Base-by-base conservation (phyloP, 2,329 filamentous ascomycete genomes). In the Emericellopsis cladophorae region DNA sequence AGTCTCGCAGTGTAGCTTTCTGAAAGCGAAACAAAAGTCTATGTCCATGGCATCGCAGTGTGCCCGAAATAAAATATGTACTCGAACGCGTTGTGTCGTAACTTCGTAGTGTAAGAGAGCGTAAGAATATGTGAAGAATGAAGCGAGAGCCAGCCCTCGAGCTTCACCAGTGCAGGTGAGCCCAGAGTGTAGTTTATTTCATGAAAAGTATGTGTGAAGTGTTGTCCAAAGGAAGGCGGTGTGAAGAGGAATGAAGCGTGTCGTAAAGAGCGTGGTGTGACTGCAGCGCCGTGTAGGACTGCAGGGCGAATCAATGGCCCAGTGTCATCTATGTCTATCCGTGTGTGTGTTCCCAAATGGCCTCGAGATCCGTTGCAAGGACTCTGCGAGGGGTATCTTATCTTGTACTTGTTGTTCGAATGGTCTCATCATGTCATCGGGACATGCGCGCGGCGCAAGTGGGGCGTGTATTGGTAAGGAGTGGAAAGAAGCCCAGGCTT, bases 221-320 rank as follows among this genome's bases (percentile, higher is more conserved):
- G 26, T 29, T 29, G 26, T 29, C 26, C 12, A 12, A 23, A 36
- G 16, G 12, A 23, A 7, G 12, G 18, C 14, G n/a, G 18, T 23
- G n/a, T 36, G 12, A 36, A 18, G 18, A 12, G 23, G 5, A 33
- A 5, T 33, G 2, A 3, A 35, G 14, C 5, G 35, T 36, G 35
- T 36, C 2, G 35, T 21, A 36, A 36, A 23, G 35, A 22, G 35
- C 14, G 35, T 35, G 18, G 35, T 36, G 35, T 29, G 26, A 29
- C 26, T 4, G 26, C 26, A 29, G 26, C 12, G 26, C 26, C 26
- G 26, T 29, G 12, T 9, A 7, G 26, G 26, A 29, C 26, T 29
- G 26, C 26, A 29, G 26, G 26, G 26, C 26, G 38, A 55, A 54
- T 41, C 41, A 31, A 12, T 4, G 26, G 26, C 26, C 26, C 26